Percentiles rank a stretch among this genome's conserved stretches.
Evolutionary conservation across 805 yeast species (phyloP).

Genomic region (Candida boidinii): DNA sequence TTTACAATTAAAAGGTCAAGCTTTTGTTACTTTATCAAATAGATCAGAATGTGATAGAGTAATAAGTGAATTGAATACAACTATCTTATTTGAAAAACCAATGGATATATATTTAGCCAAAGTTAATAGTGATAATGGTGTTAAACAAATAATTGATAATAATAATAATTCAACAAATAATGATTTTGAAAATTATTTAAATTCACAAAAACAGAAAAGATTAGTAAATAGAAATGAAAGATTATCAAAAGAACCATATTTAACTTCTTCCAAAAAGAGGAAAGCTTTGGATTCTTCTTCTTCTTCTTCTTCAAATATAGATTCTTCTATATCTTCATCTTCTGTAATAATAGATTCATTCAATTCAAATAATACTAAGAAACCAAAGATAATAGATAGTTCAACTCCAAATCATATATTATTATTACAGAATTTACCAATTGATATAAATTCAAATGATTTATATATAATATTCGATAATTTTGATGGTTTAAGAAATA

Average conservation of each 20-base stretch:
- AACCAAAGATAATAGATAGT: slow-evolving; percentile 16
- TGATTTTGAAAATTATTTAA: slow-evolving; percentile 14
- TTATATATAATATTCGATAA: slow-evolving; percentile 38
- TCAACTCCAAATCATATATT: slow-evolving; percentile 60
- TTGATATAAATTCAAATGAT: slow-evolving; percentile 27
- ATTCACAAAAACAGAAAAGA: slow-evolving; percentile 12
- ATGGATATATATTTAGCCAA: slow-evolving; percentile 37
- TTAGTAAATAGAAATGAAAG: slow-evolving; percentile 8
- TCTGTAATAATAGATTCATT: neutral
- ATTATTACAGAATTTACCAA: slow-evolving; percentile 58
- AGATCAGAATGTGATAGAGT: slow-evolving; percentile 37
- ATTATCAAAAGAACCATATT: slow-evolving; percentile 1
- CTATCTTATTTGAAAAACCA: slow-evolving; percentile 36
- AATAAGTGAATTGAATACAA: slow-evolving; percentile 30
- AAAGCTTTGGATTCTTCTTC: slow-evolving; percentile 11
- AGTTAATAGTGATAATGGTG: slow-evolving; percentile 33
- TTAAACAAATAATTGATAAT: slow-evolving; percentile 3
- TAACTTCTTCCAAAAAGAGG: slow-evolving; percentile 14
- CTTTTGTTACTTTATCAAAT: slow-evolving; percentile 53
- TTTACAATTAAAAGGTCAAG: slow-evolving; percentile 72
- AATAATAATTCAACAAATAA: slow-evolving; percentile 7
- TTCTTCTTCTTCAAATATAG: no score
- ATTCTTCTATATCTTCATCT: no score
- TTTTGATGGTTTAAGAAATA: slow-evolving; percentile 54
- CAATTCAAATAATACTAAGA: slow-evolving; percentile 8